Evolutionary conservation across 208 protist species (phyloP).

Genomic region (Leishmania braziliensis): DNA sequence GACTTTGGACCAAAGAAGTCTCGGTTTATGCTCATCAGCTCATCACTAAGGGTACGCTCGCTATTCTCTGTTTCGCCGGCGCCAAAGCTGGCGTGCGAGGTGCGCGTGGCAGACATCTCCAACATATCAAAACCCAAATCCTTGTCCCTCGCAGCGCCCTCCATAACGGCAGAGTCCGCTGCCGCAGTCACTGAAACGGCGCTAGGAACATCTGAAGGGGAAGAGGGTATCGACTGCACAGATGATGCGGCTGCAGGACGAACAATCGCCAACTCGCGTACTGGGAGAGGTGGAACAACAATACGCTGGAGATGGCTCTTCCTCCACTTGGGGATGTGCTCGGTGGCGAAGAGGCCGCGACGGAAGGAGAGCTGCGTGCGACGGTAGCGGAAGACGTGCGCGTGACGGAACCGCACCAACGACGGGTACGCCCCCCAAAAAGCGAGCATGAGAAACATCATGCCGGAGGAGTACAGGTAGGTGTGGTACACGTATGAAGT

Average conservation of each 20-base stretch:
- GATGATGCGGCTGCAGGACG: not conserved
- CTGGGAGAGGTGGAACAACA: conserved; percentile 41
- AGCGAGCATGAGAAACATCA: conserved; percentile 45
- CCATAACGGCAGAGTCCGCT: not conserved
- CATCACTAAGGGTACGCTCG: conserved; percentile 18
- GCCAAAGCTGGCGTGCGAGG: conserved; percentile 23
- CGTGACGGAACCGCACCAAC: conserved; percentile 71
- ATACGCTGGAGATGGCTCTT: conserved; percentile 69
- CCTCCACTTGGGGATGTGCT: conserved; percentile 79
- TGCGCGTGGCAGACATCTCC: conserved; percentile 11
- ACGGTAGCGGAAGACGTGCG: conserved; percentile 57
- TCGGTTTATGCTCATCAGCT: conserved; percentile 36
- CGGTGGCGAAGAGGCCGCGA: conserved; percentile 62
- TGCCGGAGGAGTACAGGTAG: conserved; percentile 74
- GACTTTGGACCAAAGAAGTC: conserved; percentile 29
- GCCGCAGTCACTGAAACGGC: conserved; percentile 17
- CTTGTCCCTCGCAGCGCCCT: not conserved
- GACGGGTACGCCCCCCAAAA: conserved; percentile 72
- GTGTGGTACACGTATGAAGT: conserved; percentile 41
- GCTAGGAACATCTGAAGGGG: not conserved
- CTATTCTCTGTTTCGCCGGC: conserved; percentile 33
- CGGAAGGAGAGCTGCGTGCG: conserved; percentile 54
- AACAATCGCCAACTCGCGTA: not conserved
- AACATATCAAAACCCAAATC: not conserved
- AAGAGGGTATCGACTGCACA: not conserved